A percentile compares a stretch with the other conserved stretches of the same genome.
Conservation (phyloP, 2,329 filamentous ascomycete genomes). For the Neonectria punicea region DNA sequence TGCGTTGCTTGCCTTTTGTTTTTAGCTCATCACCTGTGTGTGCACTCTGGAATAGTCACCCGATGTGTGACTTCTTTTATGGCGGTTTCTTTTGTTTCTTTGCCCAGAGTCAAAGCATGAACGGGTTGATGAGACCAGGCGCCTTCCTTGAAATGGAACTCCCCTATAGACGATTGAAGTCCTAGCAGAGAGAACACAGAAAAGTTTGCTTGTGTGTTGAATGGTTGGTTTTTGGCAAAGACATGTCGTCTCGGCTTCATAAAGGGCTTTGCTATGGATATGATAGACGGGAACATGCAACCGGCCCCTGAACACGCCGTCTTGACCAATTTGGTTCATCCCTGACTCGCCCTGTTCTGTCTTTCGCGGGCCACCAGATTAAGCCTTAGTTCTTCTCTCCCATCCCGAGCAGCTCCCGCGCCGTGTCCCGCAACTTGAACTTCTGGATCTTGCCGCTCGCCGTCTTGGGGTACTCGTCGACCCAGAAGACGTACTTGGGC, state of each 20-base stretch:
- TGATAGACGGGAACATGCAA: not conserved
- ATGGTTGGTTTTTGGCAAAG: not conserved
- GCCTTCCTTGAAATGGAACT: conserved; percentile 28
- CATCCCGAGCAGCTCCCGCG: conserved; percentile 48
- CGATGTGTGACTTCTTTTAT: conserved; percentile 1
- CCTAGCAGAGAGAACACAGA: conserved; percentile 35
- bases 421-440: conserved; percentile 81
- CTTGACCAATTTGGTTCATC: not conserved
- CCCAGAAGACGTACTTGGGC: conserved; percentile 91
- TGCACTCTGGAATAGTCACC: conserved; percentile 1
- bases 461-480: conserved; percentile 89
- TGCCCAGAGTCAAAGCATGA: conserved; percentile 10
- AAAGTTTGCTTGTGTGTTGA: conserved; percentile 32
- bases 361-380: too few species aligned
- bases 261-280: conserved; percentile 1
- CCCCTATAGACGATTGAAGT: conserved; percentile 39
- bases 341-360: not conserved
- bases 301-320: not conserved
- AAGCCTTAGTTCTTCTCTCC: conserved; percentile 6
- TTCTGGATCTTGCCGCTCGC: conserved; percentile 98
- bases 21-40: not conserved
- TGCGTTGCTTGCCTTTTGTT: conserved; percentile 26
- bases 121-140: conserved; percentile 21
- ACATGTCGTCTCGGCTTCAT: conserved; percentile 3
- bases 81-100: conserved; percentile 6